Evolutionary conservation across 1,284 basidiomycete genomes (phyloP), one percentile per base, ranked within the genome.

Genomic region (Trichosporon coremiiforme): DNA sequence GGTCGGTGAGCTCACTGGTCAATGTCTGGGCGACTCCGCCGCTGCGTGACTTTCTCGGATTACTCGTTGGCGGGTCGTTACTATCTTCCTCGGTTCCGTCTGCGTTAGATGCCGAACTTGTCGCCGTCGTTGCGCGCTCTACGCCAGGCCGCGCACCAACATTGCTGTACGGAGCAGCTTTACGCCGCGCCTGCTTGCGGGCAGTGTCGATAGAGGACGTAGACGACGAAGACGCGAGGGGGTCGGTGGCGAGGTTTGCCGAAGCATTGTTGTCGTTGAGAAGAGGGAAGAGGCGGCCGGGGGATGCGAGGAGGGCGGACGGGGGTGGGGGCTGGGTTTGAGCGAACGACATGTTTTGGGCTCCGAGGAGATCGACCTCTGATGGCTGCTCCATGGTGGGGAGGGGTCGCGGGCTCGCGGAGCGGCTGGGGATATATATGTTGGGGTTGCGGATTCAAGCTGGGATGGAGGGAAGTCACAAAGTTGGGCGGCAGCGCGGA

Each of bases 371-470:
- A 35, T 62, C 57, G 5, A 35, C 31, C 57, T 62, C 57, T 33
- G 57, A 33, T 31, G 57, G 57, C 57, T 62, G 57, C 13, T 62
- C 57, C 57, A 62, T 62, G 57, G 29, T 62, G 57, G 57, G 57
- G 17, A 33, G 57, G 57, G 33, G 15, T 17, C 29, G 57, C 57
- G 50, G 50, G 50, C 50, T 53, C 50, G 50, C 53, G 57, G 17
- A 4, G 57, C 31, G 29, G 31, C 57, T 15, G 3, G 4, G 29
- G 57, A n/a, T 31, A 33, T 62, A 62, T 62, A 62, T 62, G 31
- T 38, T 5, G 15, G 57, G 33, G 33, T 15, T 33, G 57, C 17
- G 53, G 57, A 33, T 33, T 17, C 15, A 17, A 33, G 57, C 22
- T 8, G 57, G 29, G n/a, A 35, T 31, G 15, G 31, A 62, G 57